Evolutionary conservation across 352 stramenopile species (phyloP), one percentile per base, ranked within the genome.

Genomic region (Globisporangium sylvaticum): DNA sequence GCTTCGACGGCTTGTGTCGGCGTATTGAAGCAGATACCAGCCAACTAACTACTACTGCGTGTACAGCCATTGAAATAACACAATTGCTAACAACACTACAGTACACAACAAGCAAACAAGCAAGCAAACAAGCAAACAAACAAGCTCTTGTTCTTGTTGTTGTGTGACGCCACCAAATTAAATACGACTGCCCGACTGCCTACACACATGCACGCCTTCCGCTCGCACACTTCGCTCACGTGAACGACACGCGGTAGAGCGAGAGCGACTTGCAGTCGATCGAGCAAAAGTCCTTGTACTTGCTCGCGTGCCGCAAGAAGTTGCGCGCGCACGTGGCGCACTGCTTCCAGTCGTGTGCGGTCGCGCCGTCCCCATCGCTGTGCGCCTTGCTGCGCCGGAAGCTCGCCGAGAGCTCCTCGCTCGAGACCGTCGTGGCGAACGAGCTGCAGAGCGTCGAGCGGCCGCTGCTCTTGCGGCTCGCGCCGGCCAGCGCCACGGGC

Each of bases 261-360:
- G 84, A 80, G 24, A 83, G 79, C 29, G 84, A 90, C 74, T 88
- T 92, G 76, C 84, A 92, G 73, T 92, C 84, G 39, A 91, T 63
- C 68, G 84, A 92, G 69, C 84, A 92, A 61, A 86, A 88, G 67
- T 76, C 69, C 31, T 68, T 66, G 71, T 84, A 91, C 56, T 70
- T 72, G 72, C 79, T 91, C 31, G 82, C 75, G 29, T 66, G 67
- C 3, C 56, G 69, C 57, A 87, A 75, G 61, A 92, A 92, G 62
- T 69, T 84, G 62, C 84, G 82, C 44, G 74, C 73, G 58, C 84
- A 92, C 72, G 80, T 83, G 44, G 72, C 74, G 63, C 84, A 92
- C 62, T 80, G 71, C 46, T 71, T 65, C 75, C 75, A 89, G 37
- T 58, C 65, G n/a, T 65, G 29, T 72, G 58, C 22, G 62, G 14